Conservation (phyloP, 73 alveolate species). For the Paramecium biaurelia region DNA sequence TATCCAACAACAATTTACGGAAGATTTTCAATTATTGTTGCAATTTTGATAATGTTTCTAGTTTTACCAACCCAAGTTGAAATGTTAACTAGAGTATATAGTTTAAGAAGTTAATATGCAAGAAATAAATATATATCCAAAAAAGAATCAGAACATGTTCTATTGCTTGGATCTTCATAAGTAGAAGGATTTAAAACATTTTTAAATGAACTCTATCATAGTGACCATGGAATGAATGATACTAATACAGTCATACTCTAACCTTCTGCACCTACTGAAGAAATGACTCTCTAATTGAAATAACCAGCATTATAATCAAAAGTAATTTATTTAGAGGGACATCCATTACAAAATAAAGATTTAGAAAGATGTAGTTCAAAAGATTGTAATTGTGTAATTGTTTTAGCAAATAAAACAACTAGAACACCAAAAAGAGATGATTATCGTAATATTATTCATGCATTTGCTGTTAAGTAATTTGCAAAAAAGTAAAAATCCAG, state of each 20-base stretch:
- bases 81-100: constrained; percentile 74
- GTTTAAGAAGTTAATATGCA: constrained; percentile 78
- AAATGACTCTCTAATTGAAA: constrained; percentile 74
- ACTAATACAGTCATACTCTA: constrained; percentile 85
- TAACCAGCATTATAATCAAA: constrained; percentile 67
- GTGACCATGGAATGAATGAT: constrained; percentile 89
- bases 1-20: constrained; percentile 81
- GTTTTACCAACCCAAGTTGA: constrained; percentile 66
- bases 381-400: constrained; percentile 86
- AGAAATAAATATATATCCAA: constrained; percentile 71
- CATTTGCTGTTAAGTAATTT: constrained; percentile 88
- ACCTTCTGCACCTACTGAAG: constrained; percentile 82
- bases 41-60: constrained; percentile 74
- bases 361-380: constrained; percentile 86
- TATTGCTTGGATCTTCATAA: constrained; percentile 87
- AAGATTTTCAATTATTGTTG: constrained; percentile 75
- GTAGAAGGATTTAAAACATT: constrained; percentile 88
- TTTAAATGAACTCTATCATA: constrained; percentile 88
- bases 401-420: constrained; percentile 87
- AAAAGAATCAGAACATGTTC: constrained; percentile 80
- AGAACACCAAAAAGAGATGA: constrained; percentile 87
- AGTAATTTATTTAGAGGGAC: constrained; percentile 89
- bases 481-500: constrained; percentile 60
- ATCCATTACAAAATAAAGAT: constrained; percentile 82
- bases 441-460: constrained; percentile 86